Evolutionary conservation across 805 yeast genomes (phyloP).

Genomic region (Schwanniomyces vanrijiae): DNA sequence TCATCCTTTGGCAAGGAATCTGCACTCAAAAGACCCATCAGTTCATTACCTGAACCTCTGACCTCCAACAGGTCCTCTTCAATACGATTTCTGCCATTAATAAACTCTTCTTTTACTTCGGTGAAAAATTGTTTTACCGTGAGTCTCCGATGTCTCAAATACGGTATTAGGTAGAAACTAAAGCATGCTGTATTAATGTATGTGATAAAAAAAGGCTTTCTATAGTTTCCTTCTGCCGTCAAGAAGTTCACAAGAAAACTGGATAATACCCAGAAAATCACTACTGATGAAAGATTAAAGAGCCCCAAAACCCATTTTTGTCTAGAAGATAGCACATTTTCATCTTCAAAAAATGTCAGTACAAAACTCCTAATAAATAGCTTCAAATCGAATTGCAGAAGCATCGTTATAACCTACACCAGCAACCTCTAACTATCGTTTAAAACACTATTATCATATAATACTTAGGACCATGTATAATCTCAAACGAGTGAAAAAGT

Average conservation of each 20-base stretch:
- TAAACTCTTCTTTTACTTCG: conserved; percentile 23
- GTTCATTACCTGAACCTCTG: not conserved
- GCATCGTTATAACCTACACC: not conserved
- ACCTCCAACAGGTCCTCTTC: not conserved
- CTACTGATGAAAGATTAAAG: conserved; percentile 68
- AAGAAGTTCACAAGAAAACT: conserved; percentile 80
- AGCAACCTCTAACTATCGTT: not conserved
- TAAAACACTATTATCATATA: not conserved
- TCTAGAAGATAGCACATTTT: conserved; percentile 21
- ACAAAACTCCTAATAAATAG: conserved; percentile 6
- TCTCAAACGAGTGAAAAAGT: not conserved
- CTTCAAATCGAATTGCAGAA: conserved; percentile 1
- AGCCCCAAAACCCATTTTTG: conserved; percentile 79
- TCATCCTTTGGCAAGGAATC: not conserved
- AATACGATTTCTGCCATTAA: conserved; percentile 2
- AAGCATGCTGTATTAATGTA: conserved; percentile 89
- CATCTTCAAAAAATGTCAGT: conserved; percentile 20
- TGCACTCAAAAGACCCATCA: not conserved
- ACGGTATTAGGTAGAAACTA: conserved; percentile 71
- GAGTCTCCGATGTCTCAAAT: conserved; percentile 31
- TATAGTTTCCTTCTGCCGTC: conserved; percentile 65
- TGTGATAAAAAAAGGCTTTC: conserved; percentile 91
- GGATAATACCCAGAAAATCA: conserved; percentile 86
- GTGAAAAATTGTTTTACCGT: conserved; percentile 20
- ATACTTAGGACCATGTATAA: not conserved